A percentile compares a stretch with the other conserved stretches of the same genome.
Evolutionary conservation across 2,329 filamentous ascomycete genomes (phyloP).

Genomic region (Alternaria ventricosa): DNA sequence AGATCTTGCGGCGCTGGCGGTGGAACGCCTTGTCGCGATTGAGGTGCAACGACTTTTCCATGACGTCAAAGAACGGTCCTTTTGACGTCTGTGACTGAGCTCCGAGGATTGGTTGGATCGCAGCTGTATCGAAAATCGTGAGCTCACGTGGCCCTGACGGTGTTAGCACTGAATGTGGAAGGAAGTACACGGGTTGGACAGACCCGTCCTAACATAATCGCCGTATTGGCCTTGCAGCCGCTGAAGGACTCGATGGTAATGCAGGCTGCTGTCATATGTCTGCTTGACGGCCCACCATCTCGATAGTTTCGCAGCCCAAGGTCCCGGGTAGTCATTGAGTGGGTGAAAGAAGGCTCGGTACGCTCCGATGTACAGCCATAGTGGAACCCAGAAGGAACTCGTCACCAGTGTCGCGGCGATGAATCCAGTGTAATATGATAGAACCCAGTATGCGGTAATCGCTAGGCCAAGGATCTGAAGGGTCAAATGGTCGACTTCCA

Average conservation of each 20-base stretch:
- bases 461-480: conserved; percentile 16
- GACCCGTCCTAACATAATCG: conserved; percentile 35
- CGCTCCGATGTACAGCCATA: conserved; percentile 26
- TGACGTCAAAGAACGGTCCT: conserved; percentile 32
- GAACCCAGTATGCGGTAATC: conserved; percentile 14
- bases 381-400: conserved; percentile 22
- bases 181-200: not conserved
- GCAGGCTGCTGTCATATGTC: conserved; percentile 16
- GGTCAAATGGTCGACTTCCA: conserved; percentile 25
- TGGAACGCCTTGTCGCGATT: conserved; percentile 36
- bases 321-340: conserved; percentile 30
- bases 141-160: conserved; percentile 30
- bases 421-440: conserved; percentile 13
- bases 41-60: conserved; percentile 31
- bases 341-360: conserved; percentile 36
- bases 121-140: conserved; percentile 30
- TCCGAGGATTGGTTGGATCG: conserved; percentile 28
- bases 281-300: conserved; percentile 33
- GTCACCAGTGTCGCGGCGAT: conserved; percentile 13
- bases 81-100: conserved; percentile 33
- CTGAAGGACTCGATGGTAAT: conserved; percentile 26
- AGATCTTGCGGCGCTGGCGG: conserved; percentile 33
- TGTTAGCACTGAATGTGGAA: conserved; percentile 4
- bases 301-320: conserved; percentile 27
- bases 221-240: conserved; percentile 31